A percentile compares a stretch with the other conserved stretches of the same genome.
These are phyloP conservation scores for Pisolithus marmoratus DNA, from an alignment of 768 basidiomycete genomes.

Conservation along the genomic window DNA sequence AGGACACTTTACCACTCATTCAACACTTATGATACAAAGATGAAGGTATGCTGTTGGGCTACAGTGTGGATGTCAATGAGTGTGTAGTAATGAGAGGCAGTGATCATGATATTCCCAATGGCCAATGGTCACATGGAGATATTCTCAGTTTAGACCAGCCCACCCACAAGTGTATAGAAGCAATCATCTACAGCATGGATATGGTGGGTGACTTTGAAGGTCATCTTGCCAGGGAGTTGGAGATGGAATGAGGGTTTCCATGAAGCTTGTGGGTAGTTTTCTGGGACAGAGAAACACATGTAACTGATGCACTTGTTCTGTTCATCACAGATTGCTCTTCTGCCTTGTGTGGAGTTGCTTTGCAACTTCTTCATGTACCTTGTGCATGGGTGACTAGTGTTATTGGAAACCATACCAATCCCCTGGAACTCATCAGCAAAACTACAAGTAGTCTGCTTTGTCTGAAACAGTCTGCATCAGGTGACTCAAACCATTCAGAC, in stretches of 20 bases:
- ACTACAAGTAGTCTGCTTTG: too few species aligned
- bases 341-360: constrained; percentile 57
- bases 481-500: too few species aligned
- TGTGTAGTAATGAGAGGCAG: constrained; percentile 35
- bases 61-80: constrained; percentile 82
- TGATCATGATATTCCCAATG: not conserved
- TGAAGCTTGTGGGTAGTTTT: constrained; percentile 61
- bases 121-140: not conserved
- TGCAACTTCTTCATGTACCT: constrained; percentile 54
- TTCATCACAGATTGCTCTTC: constrained; percentile 52
- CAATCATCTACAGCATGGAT: constrained; percentile 73
- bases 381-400: too few species aligned
- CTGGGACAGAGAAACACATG: too few species aligned
- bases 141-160: constrained; percentile 18
- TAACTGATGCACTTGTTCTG: not conserved
- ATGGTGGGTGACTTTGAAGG: constrained; percentile 81
- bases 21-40: constrained; percentile 55
- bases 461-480: too few species aligned
- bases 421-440: too few species aligned
- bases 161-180: constrained; percentile 57
- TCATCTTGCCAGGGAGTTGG: constrained; percentile 17
- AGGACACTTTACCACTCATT: constrained; percentile 61
- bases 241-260: constrained; percentile 70
- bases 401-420: constrained; percentile 56
- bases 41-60: constrained; percentile 73